A percentile compares a stretch with the other conserved stretches of the same genome.
These are phyloP conservation scores for Zymoseptoria passerinii DNA, from an alignment of 2,329 filamentous ascomycete species.

Conservation along the genomic window DNA sequence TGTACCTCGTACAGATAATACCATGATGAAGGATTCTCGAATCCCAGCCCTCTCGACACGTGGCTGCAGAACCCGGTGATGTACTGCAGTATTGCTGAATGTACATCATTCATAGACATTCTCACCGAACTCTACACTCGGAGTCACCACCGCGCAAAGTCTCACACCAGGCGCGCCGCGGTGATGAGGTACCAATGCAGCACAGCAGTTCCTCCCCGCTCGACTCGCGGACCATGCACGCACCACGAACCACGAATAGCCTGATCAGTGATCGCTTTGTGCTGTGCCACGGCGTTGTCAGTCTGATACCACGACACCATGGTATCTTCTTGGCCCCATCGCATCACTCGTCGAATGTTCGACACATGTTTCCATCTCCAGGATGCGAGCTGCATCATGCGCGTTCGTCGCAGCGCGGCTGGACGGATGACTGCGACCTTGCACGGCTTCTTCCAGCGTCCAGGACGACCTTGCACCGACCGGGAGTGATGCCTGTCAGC, in stretches of 20 bases:
- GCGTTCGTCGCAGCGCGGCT: neutral
- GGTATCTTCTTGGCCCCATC: neutral
- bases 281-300: neutral
- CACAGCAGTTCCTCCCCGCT: neutral
- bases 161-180: neutral
- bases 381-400: neutral
- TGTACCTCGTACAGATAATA: neutral
- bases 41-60: neutral
- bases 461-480: neutral
- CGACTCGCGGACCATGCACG: neutral
- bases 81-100: neutral
- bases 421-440: neutral
- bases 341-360: neutral
- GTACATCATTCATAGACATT: neutral
- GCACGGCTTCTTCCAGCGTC: neutral
- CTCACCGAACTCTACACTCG: neutral
- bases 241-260: neutral
- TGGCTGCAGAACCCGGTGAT: neutral
- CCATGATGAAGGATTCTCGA: neutral
- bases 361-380: neutral
- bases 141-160: neutral
- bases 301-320: neutral
- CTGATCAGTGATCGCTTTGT: neutral
- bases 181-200: neutral
- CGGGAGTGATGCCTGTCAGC: neutral